Conservation (phyloP, 2,329 filamentous ascomycete genomes). For the Aureobasidium vineae region DNA sequence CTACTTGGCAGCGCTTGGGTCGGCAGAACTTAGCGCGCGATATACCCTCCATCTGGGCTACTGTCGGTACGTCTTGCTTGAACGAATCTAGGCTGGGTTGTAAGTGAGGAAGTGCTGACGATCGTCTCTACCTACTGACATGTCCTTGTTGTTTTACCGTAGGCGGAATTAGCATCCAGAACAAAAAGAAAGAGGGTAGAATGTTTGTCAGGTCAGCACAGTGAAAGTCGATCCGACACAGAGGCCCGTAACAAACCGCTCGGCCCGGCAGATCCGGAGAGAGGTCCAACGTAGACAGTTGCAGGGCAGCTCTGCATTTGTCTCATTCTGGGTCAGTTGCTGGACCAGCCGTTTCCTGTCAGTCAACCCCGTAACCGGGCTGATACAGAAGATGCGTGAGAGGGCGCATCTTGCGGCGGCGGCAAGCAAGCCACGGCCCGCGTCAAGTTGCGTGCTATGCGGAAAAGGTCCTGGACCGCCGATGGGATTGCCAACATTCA, state of each 20-base stretch:
- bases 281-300: constrained; percentile 23
- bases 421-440: constrained; percentile 23
- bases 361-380: constrained; percentile 21
- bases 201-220: constrained; percentile 27
- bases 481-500: constrained; percentile 1
- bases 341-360: constrained; percentile 22
- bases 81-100: not conserved
- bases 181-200: constrained; percentile 15
- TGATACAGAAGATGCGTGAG: constrained; percentile 21
- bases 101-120: constrained; percentile 21
- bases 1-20: constrained; percentile 23
- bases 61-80: constrained; percentile 24
- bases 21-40: constrained; percentile 22
- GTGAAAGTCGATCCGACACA: constrained; percentile 22
- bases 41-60: not conserved
- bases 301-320: constrained; percentile 22
- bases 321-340: constrained; percentile 15
- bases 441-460: constrained; percentile 17
- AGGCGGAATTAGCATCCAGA: constrained; percentile 8
- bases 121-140: constrained; percentile 23
- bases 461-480: not conserved
- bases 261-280: constrained; percentile 22
- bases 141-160: constrained; percentile 17
- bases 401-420: constrained; percentile 20
- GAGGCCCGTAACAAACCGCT: constrained; percentile 22